Base-by-base conservation (phyloP, 1,284 basidiomycete species). In the Fomes fomentarius region DNA sequence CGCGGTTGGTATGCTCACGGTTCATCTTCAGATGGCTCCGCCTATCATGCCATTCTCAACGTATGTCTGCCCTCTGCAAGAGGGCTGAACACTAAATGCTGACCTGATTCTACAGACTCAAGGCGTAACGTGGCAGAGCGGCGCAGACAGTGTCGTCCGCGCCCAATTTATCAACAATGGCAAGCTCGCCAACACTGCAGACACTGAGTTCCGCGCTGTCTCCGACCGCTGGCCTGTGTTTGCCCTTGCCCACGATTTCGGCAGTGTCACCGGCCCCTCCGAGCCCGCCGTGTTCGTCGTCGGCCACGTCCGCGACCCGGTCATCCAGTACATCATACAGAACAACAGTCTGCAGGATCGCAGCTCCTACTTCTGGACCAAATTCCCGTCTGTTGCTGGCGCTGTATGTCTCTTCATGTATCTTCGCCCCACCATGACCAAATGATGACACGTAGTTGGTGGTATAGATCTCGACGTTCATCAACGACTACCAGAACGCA, bases 171-270 rank as follows among this genome's bases (percentile, higher is more conserved):
- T 85, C 61, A 78, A 76, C 53, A 75, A 78, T 53, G 84, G 84
- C 3, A 59, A 60, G 11, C 77, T 90, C 25, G 57, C 71, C 1
- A 83, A 86, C 65, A 76, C 78, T 0, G 69, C 77, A 42, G 86
- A 89, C 65, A 78, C 77, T 12, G 73, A 73, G 39, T 89, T 84
- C 74, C 80, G 85, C 21, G 77, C 82, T 4, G 77, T 87, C 45
- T 71, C 71, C 40, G 69, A 87, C 65, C 71, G 79, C 56, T 88
- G 85, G 83, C 85, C 85, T 19, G 84, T 88, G 4, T 85, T 88
- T 60, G 85, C 75, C 7, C 74, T 86, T 54, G 77, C 84, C 7
- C 78, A 81, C 40, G 75, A 85, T 62, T 76, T 85, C 38, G 82
- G 82, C 1, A 71, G 63, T 8, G 69, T 85, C 35, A 67, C 58